These are phyloP conservation scores for Beauveria scarabaeidicola DNA, from an alignment of 2,329 filamentous ascomycete species.

Conservation along the genomic window DNA sequence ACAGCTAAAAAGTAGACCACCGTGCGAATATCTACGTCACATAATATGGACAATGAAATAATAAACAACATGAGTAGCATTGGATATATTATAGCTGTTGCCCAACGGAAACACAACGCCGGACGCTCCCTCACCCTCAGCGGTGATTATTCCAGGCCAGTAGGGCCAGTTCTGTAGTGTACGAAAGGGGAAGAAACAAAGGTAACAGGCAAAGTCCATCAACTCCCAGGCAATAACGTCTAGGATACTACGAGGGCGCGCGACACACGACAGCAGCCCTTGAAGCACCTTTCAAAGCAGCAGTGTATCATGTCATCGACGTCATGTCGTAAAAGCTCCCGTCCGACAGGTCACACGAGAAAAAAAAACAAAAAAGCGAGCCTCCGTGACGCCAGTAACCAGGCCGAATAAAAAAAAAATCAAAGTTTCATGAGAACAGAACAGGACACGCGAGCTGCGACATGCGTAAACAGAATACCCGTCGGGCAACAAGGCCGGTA, in stretches of 20 bases:
- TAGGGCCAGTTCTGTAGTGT: conserved; percentile 8
- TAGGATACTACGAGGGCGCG: background rate
- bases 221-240: conserved; percentile 4
- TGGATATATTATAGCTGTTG: background rate
- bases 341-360: background rate
- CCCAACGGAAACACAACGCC: conserved; percentile 2
- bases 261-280: background rate
- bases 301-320: conserved; percentile 2
- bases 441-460: background rate
- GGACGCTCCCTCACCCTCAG: background rate
- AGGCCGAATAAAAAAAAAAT: background rate
- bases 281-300: background rate
- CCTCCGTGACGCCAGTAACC: conserved; percentile 2
- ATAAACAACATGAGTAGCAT: background rate
- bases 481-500: background rate
- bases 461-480: background rate
- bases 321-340: conserved; percentile 1
- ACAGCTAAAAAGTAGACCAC: background rate
- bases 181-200: background rate
- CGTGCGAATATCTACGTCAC: background rate
- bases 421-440: background rate
- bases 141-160: conserved; percentile 6
- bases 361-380: background rate
- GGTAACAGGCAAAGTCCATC: background rate
- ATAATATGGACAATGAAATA: too few species aligned